Conservation (phyloP, 345 rosid genomes). For the Arabidopsis suecica region DNA sequence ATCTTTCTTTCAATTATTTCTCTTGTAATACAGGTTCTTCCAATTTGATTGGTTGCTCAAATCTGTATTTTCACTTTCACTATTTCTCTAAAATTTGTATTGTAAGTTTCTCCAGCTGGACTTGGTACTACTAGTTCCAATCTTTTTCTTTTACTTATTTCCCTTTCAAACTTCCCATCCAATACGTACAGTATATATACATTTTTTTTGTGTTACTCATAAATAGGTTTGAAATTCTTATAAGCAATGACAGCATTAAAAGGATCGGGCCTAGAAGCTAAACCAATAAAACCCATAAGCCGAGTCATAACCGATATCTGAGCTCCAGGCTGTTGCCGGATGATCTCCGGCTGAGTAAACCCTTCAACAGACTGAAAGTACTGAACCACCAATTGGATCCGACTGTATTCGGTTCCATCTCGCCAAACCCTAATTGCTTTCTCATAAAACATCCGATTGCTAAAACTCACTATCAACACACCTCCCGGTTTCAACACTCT, state of each 20-base stretch:
- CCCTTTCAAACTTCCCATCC: no score
- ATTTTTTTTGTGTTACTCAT: constrained; percentile 41
- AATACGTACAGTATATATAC: no score
- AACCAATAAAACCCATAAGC: constrained; percentile 59
- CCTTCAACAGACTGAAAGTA: constrained; percentile 80
- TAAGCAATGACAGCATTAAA: constrained; percentile 85
- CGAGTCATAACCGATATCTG: constrained; percentile 52
- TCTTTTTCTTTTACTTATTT: no score
- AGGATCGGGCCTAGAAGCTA: constrained; percentile 71
- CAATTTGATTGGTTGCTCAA: constrained; percentile 21
- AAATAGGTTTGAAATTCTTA: constrained; percentile 78
- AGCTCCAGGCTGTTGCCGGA: constrained; percentile 54
- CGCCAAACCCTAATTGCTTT: constrained; percentile 85
- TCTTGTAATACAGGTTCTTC: constrained; percentile 41
- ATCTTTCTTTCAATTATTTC: constrained; percentile 8
- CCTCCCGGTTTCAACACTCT: constrained; percentile 85
- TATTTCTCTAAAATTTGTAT: constrained; percentile 12
- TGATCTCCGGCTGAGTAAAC: constrained; percentile 70
- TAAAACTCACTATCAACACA: constrained; percentile 77
- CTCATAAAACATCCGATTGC: constrained; percentile 91
- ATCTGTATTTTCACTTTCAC: constrained; percentile 1
- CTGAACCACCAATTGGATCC: constrained; percentile 73
- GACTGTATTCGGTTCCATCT: constrained; percentile 75
- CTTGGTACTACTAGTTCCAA: neutral
- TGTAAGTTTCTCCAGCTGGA: constrained; percentile 37